Evolutionary conservation across 2,329 filamentous ascomycete species (phyloP), one percentile per base, ranked within the genome.

Genomic region (Talaromyces sp.): DNA sequence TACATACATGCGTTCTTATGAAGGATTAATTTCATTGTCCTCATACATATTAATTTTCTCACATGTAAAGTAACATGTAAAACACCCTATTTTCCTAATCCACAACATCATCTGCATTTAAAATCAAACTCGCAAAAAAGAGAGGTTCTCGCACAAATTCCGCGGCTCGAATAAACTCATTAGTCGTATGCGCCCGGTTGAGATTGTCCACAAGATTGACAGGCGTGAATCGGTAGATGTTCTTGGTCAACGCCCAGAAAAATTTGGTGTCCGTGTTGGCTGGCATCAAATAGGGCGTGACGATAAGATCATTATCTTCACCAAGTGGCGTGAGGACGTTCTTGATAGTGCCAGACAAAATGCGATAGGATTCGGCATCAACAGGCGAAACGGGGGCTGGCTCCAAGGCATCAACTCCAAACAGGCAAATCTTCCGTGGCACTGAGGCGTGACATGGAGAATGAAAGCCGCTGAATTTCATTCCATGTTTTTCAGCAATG

Each of bases 261-360:
- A 82, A 81, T 4, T 76, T 69, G 1, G 81, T 84, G 60, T 83
- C 82, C 0, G 82, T 83, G 55, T 84, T 84, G 0, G 80, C 81
- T 2, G 80, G 81, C 78, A 82, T 82, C 55, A 82, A 76, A 55
- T 55, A 55, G 3, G 58, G 82, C 0, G 84, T 80, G 0, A 87
- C 80, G 3, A 87, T 75, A 2, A 83, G 72, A 1, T 81, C 76
- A 4, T 55, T 17, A 8, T 55, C 58, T 61, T 75, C 72, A 0
- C 76, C 77, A 7, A 73, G 72, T 0, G 78, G 75, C 25, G 19
- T 44, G 51, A 59, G 51, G 22, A 55, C 39, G 27, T 59, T 55
- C 58, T 59, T 63, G 39, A 69, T 68, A 1, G 66, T 68, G 4
- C 67, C 67, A 5, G 67, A 67, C 28, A 68, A 60, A 33, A 69